These are phyloP conservation scores for Trichoderma harzianum DNA, from an alignment of 2,329 filamentous ascomycete species.

Conservation along the genomic window DNA sequence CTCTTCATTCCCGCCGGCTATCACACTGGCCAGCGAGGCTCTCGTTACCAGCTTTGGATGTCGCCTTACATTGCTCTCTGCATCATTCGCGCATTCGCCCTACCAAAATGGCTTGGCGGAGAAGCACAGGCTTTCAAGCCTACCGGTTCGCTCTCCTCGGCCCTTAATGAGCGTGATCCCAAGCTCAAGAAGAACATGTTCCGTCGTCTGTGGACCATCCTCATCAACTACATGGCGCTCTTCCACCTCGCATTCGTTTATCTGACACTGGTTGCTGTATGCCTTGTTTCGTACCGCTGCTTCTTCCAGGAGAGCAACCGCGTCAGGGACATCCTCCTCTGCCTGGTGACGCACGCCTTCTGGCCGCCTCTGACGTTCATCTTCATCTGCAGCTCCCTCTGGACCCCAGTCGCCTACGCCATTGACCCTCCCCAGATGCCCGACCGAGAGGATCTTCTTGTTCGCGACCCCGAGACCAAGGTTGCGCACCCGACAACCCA, in stretches of 20 bases:
- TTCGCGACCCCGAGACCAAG: constrained; percentile 52
- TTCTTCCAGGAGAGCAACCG: constrained; percentile 37
- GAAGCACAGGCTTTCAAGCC: constrained; percentile 57
- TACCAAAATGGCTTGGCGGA: constrained; percentile 59
- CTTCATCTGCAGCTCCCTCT: constrained; percentile 52
- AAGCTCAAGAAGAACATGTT: constrained; percentile 50
- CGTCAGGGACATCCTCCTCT: constrained; percentile 42
- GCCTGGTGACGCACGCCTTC: constrained; percentile 57
- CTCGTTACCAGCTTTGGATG: constrained; percentile 60
- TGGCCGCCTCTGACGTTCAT: constrained; percentile 60
- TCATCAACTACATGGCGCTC: constrained; percentile 53
- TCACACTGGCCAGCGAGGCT: constrained; percentile 55
- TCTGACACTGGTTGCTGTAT: constrained; percentile 49
- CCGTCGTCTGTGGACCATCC: constrained; percentile 50
- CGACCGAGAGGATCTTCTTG: constrained; percentile 54
- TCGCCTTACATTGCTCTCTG: constrained; percentile 58
- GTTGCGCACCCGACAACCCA: constrained; percentile 49
- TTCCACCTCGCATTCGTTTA: constrained; percentile 56
- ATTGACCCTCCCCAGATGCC: constrained; percentile 58
- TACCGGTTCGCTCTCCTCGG: constrained; percentile 54
- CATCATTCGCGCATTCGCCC: constrained; percentile 55
- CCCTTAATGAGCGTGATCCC: constrained; percentile 56
- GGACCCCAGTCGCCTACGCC: constrained; percentile 59
- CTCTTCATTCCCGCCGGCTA: constrained; percentile 59
- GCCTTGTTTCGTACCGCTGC: constrained; percentile 49